phyloP scores from a whole-genome alignment of 2,329 filamentous ascomycete species.

The Thelonectria blattea region DNA sequence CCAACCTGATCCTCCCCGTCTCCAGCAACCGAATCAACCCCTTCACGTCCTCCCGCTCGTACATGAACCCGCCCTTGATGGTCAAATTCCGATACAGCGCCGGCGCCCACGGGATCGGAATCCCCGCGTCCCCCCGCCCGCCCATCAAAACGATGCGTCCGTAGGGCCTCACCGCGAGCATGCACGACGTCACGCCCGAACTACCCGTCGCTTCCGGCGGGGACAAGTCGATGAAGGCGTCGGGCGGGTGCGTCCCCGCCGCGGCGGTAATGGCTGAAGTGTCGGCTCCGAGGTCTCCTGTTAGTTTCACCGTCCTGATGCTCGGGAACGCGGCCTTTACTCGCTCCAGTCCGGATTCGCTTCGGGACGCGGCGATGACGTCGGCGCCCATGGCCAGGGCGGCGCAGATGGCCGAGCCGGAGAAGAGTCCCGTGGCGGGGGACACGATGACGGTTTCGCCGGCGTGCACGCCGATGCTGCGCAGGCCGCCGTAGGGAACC shows the following conservation, averaged over 20 bases:
- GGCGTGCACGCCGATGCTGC: constrained; percentile 48
- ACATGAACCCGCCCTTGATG: constrained; percentile 51
- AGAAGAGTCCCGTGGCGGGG: constrained; percentile 57
- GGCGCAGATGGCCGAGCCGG: constrained; percentile 53
- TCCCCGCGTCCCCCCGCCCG: constrained; percentile 39
- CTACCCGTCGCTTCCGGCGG: constrained; percentile 46
- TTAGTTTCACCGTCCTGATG: constrained; percentile 49
- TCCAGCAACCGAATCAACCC: constrained; percentile 24
- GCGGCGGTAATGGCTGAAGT: constrained; percentile 41
- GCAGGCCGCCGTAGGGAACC: constrained; percentile 53
- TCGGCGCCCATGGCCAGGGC: constrained; percentile 57
- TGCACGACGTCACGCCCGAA: constrained; percentile 46
- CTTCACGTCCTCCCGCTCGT: constrained; percentile 33
- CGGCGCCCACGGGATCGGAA: constrained; percentile 27
- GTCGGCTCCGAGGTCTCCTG: constrained; percentile 48
- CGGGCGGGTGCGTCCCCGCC: constrained; percentile 38
- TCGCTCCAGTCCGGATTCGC: constrained; percentile 41
- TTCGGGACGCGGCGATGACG: constrained; percentile 58
- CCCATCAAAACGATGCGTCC: constrained; percentile 35
- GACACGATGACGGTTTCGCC: constrained; percentile 57
- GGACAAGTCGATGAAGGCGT: constrained; percentile 55
- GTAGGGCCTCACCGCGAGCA: constrained; percentile 43
- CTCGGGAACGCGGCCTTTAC: constrained; percentile 37
- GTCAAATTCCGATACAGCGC: constrained; percentile 42
- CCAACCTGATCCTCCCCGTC: constrained; percentile 23